Evolutionary conservation across 345 rosid genomes (phyloP).

Genomic region (Sisymbrium altissimum): DNA sequence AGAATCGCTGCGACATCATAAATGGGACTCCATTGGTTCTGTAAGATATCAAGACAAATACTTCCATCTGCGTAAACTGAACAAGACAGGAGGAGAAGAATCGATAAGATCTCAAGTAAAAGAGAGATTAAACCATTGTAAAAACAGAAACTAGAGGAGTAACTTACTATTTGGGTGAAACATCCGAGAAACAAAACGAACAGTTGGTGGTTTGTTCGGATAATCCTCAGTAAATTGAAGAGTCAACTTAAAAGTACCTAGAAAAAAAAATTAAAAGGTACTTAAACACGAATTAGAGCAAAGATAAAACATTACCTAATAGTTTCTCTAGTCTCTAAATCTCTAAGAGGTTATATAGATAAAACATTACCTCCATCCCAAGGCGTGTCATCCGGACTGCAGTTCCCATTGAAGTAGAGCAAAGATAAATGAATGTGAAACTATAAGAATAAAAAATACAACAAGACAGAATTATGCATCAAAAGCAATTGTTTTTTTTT

Average conservation of each 20-base stretch:
- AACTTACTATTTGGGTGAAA: constrained; percentile 5
- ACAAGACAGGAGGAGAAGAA: background rate
- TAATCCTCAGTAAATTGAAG: background rate
- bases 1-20: background rate
- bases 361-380: constrained; percentile 53
- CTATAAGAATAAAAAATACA: background rate
- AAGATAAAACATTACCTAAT: no score
- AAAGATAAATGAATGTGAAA: background rate
- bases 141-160: background rate
- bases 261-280: background rate
- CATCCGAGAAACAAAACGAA: constrained; percentile 5
- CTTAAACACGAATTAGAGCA: background rate
- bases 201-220: constrained; percentile 1
- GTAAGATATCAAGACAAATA: constrained; percentile 64
- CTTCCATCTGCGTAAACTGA: constrained; percentile 70
- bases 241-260: constrained; percentile 35
- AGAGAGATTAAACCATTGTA: background rate
- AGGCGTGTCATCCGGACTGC: constrained; percentile 56
- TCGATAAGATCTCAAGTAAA: background rate
- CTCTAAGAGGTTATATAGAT: background rate
- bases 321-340: background rate
- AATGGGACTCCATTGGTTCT: constrained; percentile 52
- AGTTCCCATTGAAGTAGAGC: background rate
- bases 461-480: background rate
- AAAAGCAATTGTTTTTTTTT: background rate